Conservation (phyloP, 441 rosid genomes). For the Gossypium davidsonii region DNA sequence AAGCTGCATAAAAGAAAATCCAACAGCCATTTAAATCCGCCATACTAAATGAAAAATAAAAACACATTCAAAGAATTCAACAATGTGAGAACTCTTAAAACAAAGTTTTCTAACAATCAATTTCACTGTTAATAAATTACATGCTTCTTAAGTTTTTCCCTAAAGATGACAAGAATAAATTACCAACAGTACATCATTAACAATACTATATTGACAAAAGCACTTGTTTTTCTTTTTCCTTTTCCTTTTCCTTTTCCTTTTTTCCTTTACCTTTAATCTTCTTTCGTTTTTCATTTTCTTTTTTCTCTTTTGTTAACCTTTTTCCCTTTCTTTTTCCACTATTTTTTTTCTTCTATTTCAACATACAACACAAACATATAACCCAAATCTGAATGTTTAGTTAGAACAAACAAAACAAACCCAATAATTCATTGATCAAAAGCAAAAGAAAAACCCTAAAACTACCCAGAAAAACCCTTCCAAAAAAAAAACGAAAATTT, state of each 20-base stretch:
- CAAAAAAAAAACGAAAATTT: background rate
- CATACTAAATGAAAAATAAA: background rate
- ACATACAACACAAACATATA: background rate
- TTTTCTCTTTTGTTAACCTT: background rate
- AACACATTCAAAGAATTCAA: background rate
- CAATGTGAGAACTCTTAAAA: background rate
- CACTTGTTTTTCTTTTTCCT: background rate
- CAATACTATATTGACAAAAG: background rate
- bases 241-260: background rate
- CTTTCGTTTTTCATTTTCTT: background rate
- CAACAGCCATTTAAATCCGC: background rate
- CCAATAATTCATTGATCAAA: background rate
- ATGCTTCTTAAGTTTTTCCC: background rate
- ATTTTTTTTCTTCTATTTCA: background rate
- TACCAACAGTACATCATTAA: background rate
- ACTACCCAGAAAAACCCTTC: background rate
- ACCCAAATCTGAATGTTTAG: background rate
- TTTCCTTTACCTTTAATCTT: background rate
- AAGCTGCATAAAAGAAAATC: background rate
- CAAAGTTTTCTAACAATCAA: background rate
- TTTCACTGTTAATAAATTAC: background rate
- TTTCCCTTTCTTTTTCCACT: background rate
- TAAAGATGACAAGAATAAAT: background rate
- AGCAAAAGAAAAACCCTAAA: background rate
- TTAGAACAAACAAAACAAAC: background rate